phyloP scores from a whole-genome alignment of 2,329 filamentous ascomycete genomes.

The Aureobasidium namibiae region DNA sequence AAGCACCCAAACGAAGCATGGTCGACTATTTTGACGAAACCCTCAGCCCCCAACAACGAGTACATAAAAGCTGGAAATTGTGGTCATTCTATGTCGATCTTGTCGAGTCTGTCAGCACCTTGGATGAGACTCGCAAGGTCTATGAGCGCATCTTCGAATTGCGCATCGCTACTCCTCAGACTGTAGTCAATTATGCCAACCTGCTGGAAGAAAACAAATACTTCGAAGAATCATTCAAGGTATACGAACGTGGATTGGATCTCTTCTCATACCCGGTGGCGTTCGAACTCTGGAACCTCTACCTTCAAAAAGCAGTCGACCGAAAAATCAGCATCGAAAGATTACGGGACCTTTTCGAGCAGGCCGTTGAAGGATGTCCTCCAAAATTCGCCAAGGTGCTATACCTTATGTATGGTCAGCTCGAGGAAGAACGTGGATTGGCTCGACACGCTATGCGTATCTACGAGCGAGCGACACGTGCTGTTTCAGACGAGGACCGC shows the following conservation, averaged over 20 bases:
- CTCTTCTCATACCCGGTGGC: slow-evolving; percentile 98
- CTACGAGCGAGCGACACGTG: slow-evolving; percentile 91
- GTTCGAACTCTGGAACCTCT: slow-evolving; percentile 97
- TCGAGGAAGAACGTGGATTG: slow-evolving; percentile 91
- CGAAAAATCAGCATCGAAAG: slow-evolving; percentile 93
- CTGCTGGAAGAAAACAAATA: slow-evolving; percentile 90
- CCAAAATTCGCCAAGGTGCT: slow-evolving; percentile 93
- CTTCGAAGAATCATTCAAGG: slow-evolving; percentile 94
- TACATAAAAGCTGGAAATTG: slow-evolving; percentile 98
- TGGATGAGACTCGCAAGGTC: slow-evolving; percentile 87
- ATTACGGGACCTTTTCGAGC: slow-evolving; percentile 89
- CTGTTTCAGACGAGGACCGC: slow-evolving; percentile 88
- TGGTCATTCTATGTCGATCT: slow-evolving; percentile 99
- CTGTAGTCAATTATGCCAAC: slow-evolving; percentile 97
- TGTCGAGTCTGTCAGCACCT: slow-evolving; percentile 82
- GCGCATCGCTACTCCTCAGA: slow-evolving; percentile 94
- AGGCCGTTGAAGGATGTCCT: slow-evolving; percentile 89
- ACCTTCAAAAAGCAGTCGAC: slow-evolving; percentile 93
- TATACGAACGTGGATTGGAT: slow-evolving; percentile 91
- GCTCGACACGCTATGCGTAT: slow-evolving; percentile 97
- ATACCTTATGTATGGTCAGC: slow-evolving; percentile 95
- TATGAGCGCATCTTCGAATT: slow-evolving; percentile 98
- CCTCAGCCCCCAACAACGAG: slow-evolving; percentile 84
- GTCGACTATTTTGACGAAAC: slow-evolving; percentile 99
- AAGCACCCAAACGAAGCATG: slow-evolving; percentile 92